Evolutionary conservation across 257 asterid genomes (phyloP).

Genomic region (Phtheirospermum japonicum): DNA sequence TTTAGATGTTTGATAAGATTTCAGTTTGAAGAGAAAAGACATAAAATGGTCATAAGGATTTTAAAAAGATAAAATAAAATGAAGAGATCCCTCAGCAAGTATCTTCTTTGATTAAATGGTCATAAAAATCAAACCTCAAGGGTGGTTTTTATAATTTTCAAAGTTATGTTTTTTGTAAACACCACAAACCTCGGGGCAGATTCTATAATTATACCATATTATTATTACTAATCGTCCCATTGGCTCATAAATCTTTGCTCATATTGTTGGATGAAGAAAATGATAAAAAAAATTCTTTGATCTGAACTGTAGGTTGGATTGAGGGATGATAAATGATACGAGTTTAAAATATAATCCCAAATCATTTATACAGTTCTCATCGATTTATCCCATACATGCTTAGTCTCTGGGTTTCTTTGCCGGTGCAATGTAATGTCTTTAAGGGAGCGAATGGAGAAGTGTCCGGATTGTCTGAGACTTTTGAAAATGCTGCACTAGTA

Average conservation of each 20-base stretch:
- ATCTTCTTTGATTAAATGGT: constrained; percentile 2
- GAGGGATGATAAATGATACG: constrained; percentile 89
- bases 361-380: constrained; percentile 15
- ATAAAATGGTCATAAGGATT: not conserved
- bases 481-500: constrained; percentile 94
- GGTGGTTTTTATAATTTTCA: no score
- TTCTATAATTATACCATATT: not conserved
- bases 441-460: constrained; percentile 90
- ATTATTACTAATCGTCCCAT: not conserved
- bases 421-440: constrained; percentile 88
- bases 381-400: no score
- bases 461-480: constrained; percentile 68
- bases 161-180: not conserved
- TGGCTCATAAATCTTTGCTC: constrained; percentile 9
- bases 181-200: not conserved
- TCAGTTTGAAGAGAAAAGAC: not conserved
- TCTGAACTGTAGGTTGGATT: constrained; percentile 79
- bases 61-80: no score
- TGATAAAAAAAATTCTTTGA: constrained; percentile 3
- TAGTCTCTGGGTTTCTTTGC: no score
- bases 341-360: constrained; percentile 45
- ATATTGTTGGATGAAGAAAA: constrained; percentile 9
- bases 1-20: constrained; percentile 13
- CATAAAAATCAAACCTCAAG: no score
- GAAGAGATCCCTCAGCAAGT: constrained; percentile 49